phyloP scores from a whole-genome alignment of 495 filamentous ascomycete species.

The Cercophora scortea region DNA sequence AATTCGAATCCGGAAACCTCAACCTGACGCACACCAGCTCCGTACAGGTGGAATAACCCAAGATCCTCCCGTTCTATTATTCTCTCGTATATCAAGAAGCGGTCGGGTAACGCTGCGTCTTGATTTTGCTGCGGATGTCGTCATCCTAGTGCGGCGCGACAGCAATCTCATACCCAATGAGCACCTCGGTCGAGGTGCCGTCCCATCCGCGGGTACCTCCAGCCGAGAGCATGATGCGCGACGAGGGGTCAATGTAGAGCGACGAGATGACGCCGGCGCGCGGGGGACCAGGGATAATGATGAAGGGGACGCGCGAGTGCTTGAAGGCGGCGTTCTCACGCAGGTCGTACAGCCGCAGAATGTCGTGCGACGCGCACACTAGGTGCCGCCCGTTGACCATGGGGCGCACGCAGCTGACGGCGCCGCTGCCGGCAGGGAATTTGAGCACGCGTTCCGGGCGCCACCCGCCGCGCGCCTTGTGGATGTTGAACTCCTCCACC shows the following conservation, averaged over 20 bases:
- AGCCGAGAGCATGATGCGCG: constrained; percentile 81
- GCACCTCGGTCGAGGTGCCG: constrained; percentile 80
- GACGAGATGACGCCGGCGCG: constrained; percentile 80
- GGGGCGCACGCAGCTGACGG: constrained; percentile 75
- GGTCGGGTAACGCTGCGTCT: too few species aligned
- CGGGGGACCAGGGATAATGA: constrained; percentile 88
- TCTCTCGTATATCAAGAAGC: too few species aligned
- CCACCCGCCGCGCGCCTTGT: constrained; percentile 59
- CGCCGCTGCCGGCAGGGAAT: constrained; percentile 81
- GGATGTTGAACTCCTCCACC: constrained; percentile 87
- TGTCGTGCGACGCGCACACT: constrained; percentile 91
- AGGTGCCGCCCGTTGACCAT: constrained; percentile 95
- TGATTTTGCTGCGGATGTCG: too few species aligned
- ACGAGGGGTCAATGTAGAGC: constrained; percentile 79
- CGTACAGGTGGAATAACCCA: too few species aligned
- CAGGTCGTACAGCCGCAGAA: constrained; percentile 85
- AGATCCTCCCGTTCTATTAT: too few species aligned
- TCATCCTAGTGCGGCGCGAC: constrained; percentile 2
- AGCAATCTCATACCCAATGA: constrained; percentile 86
- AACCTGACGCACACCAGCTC: too few species aligned
- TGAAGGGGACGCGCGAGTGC: constrained; percentile 80
- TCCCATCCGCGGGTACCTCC: constrained; percentile 95
- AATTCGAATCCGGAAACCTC: too few species aligned
- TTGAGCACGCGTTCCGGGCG: constrained; percentile 75
- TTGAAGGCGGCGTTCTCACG: constrained; percentile 56